Base-by-base conservation (phyloP, 1,139 yeast genomes). In the Meyerozyma smithsonii region DNA sequence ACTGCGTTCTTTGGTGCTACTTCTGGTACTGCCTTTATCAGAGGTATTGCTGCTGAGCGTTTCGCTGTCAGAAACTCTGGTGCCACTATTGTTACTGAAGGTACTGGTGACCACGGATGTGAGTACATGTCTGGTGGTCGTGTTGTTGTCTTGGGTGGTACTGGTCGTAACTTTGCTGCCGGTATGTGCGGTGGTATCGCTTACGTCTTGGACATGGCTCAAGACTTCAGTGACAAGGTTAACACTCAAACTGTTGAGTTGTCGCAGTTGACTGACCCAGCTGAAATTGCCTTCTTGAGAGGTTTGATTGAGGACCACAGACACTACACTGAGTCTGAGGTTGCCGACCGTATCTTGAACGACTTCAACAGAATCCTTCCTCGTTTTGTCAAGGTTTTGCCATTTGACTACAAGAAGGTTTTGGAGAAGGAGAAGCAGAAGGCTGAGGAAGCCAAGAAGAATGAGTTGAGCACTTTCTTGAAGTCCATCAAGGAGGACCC, bases 121-220 rank as follows among this genome's bases (percentile, higher is more conserved):
- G 98, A 92, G 66, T 92, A 92, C 71, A 92, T 92, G 98, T 89
- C 97, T 55, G 97, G 98, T 63, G 98, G 98, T 62, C 81, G 97
- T 56, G 96, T 92, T 46, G 87, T 92, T 59, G 88, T 92, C 40
- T 77, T 92, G 52, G 96, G 97, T 38, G 68, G 81, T 42, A 86
- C 96, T 56, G 97, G 96, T 45, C 81, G 97, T 51, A 85, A 89
- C 71, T 92, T 92, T 63, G 97, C 97, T 35, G 96, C 98, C 42
- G 98, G 98, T 74, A 94, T 94, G 87, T 90, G 97, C 55, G 98
- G 98, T 66, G 98, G 98, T 79, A 92, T 92, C 62, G 96, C 96
- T 24, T 92, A 92, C 59, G 97, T 94, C 44, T 74, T 90, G 55
- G 96, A 90, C 56, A 86, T 92, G 75, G 97, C 94, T 40, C 96